A percentile compares a stretch with the other conserved stretches of the same genome.
Evolutionary conservation across 768 basidiomycete species (phyloP).

Genomic region (Xanthoconium purpureum): DNA sequence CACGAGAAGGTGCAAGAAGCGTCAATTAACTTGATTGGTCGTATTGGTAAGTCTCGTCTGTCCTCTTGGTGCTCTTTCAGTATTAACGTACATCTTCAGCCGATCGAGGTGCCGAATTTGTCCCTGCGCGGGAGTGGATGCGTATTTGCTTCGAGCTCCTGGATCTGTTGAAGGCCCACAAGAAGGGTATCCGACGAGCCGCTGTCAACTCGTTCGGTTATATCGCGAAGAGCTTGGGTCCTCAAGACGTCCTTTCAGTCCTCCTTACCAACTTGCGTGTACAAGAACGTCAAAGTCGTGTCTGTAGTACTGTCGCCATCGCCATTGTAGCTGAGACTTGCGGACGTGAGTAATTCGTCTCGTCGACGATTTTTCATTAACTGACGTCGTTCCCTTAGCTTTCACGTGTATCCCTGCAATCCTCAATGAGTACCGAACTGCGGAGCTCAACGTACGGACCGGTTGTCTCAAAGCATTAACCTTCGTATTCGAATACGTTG

Average conservation of each 20-base stretch:
- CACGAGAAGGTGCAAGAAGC: slow-evolving; percentile 99
- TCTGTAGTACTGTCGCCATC: slow-evolving; percentile 97
- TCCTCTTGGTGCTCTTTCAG: neutral
- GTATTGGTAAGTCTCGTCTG: slow-evolving; percentile 56
- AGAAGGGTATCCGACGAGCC: slow-evolving; percentile 97
- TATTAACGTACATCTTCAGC: slow-evolving; percentile 41
- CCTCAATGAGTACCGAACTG: slow-evolving; percentile 96
- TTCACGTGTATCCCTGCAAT: slow-evolving; percentile 99
- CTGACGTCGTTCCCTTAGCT: slow-evolving; percentile 40
- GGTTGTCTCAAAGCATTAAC: slow-evolving; percentile 98
- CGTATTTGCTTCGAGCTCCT: slow-evolving; percentile 98
- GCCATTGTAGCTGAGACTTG: slow-evolving; percentile 94
- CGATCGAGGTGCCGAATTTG: slow-evolving; percentile 98
- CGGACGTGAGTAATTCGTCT: slow-evolving; percentile 46
- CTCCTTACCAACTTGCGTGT: slow-evolving; percentile 95
- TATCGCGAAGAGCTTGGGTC: slow-evolving; percentile 98
- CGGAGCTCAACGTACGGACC: slow-evolving; percentile 96
- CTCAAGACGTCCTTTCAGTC: slow-evolving; percentile 95
- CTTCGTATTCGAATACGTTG: slow-evolving; percentile 99
- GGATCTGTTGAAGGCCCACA: slow-evolving; percentile 96
- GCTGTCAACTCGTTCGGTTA: slow-evolving; percentile 99
- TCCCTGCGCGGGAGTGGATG: slow-evolving; percentile 99
- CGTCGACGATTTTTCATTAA: neutral
- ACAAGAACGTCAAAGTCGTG: slow-evolving; percentile 98
- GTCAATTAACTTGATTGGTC: slow-evolving; percentile 98